These are phyloP conservation scores for Ashbya aceris DNA, from an alignment of 1,139 yeast genomes.

Conservation along the genomic window DNA sequence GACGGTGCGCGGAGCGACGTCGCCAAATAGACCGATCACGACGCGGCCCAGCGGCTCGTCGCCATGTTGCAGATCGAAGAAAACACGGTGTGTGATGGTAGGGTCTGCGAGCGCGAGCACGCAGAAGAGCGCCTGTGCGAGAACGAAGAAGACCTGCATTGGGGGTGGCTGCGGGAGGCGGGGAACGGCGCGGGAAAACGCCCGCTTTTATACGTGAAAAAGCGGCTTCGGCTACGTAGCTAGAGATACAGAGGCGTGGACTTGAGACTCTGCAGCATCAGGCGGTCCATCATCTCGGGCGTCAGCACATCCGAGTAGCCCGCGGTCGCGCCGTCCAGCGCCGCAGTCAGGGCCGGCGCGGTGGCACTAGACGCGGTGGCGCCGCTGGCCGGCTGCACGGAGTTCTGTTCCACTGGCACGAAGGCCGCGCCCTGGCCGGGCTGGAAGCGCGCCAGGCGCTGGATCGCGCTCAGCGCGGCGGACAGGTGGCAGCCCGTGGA, in stretches of 20 bases:
- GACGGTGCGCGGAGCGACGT: conserved; percentile 65
- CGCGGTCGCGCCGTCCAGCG: conserved; percentile 7
- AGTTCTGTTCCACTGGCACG: conserved; percentile 5
- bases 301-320: conserved; percentile 16
- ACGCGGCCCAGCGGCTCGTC: conserved; percentile 52
- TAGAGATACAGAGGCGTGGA: conserved; percentile 27
- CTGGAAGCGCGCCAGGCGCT: conserved; percentile 24
- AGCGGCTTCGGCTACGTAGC: neutral
- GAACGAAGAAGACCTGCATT: neutral
- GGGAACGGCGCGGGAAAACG: neutral
- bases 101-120: conserved; percentile 38
- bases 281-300: conserved; percentile 25
- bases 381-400: conserved; percentile 10
- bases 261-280: conserved; percentile 26
- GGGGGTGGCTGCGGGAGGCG: neutral
- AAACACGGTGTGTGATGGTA: conserved; percentile 52
- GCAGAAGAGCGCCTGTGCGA: neutral
- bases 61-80: conserved; percentile 52
- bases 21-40: conserved; percentile 62
- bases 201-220: neutral
- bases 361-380: conserved; percentile 13
- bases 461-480: conserved; percentile 19
- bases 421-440: conserved; percentile 30
- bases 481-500: conserved; percentile 24
- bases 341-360: conserved; percentile 9